A percentile compares a stretch with the other conserved stretches of the same genome.
phyloP scores from a whole-genome alignment of 306 rosid genomes.

The Ceratonia siliqua region DNA sequence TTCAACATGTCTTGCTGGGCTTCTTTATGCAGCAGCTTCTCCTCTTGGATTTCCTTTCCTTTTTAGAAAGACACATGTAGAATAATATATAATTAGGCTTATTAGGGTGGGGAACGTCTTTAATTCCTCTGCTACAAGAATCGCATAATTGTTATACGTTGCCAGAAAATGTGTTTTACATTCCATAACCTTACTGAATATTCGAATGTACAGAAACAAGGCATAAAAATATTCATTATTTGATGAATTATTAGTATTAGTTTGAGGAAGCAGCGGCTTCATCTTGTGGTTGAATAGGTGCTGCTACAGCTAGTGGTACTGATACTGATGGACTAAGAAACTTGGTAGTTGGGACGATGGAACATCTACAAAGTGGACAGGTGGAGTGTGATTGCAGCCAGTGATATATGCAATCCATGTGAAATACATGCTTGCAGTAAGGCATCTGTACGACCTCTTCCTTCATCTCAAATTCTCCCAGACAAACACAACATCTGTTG shows the following conservation, averaged over 20 bases:
- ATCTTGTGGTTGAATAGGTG: constrained; percentile 25
- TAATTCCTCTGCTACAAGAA: too few relatives aligned
- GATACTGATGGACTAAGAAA: constrained; percentile 21
- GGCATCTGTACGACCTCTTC: constrained; percentile 77
- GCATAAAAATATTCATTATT: not conserved
- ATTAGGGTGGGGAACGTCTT: too few relatives aligned
- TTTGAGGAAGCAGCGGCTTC: constrained; percentile 34
- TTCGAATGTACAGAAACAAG: not conserved
- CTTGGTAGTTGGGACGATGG: constrained; percentile 49
- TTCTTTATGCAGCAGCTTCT: too few relatives aligned
- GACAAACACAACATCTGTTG: constrained; percentile 80
- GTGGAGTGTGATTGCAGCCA: constrained; percentile 81
- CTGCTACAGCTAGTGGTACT: constrained; percentile 32
- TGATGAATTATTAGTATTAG: not conserved
- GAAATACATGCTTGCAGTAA: constrained; percentile 80
- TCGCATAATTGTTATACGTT: not conserved
- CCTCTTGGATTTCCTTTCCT: too few relatives aligned
- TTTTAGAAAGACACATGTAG: too few relatives aligned
- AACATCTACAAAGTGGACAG: constrained; percentile 84
- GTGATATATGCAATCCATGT: constrained; percentile 65
- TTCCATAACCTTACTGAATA: not conserved
- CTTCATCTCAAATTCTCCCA: constrained; percentile 74
- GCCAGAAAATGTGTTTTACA: not conserved
- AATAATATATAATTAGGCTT: too few relatives aligned
- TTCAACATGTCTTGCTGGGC: too few relatives aligned